Evolutionary conservation across 805 yeast species (phyloP).

Genomic region (Suhomyces kilbournensis): DNA sequence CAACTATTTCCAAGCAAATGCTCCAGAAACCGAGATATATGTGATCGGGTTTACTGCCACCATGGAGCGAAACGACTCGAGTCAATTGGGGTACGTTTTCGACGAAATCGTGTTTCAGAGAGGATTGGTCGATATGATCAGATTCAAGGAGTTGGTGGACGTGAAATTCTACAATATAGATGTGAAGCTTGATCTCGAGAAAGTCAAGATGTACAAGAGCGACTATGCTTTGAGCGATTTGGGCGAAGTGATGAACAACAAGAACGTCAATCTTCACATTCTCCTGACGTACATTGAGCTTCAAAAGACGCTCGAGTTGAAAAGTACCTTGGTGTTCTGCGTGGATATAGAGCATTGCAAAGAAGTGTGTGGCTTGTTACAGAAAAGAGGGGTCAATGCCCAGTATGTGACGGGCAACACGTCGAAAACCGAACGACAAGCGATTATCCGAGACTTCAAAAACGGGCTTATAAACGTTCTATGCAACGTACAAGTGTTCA

Average conservation of each 20-base stretch:
- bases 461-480: slow-evolving; percentile 65
- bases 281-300: slow-evolving; percentile 48
- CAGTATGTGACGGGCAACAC: slow-evolving; percentile 72
- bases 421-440: slow-evolving; percentile 46
- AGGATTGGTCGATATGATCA: slow-evolving; percentile 62
- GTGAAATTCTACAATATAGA: slow-evolving; percentile 60
- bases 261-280: slow-evolving; percentile 53
- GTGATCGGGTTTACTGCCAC: slow-evolving; percentile 91
- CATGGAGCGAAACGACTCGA: slow-evolving; percentile 69
- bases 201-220: slow-evolving; percentile 30
- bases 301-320: slow-evolving; percentile 35
- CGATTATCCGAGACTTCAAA: slow-evolving; percentile 55
- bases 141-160: slow-evolving; percentile 66
- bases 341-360: slow-evolving; percentile 69
- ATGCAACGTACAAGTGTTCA: slow-evolving; percentile 84
- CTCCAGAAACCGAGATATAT: slow-evolving; percentile 42
- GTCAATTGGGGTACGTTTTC: slow-evolving; percentile 54
- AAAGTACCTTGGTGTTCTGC: slow-evolving; percentile 74
- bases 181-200: slow-evolving; percentile 42
- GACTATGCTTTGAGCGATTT: slow-evolving; percentile 57
- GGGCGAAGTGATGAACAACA: slow-evolving; percentile 53
- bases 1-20: slow-evolving; percentile 52
- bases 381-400: slow-evolving; percentile 60
- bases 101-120: slow-evolving; percentile 75
- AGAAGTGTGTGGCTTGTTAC: slow-evolving; percentile 51